Percentiles rank a stretch among this genome's conserved stretches.
These are phyloP conservation scores for Balamuthia mandrillaris DNA, from an alignment of 208 protist genomes.

Conservation along the genomic window DNA sequence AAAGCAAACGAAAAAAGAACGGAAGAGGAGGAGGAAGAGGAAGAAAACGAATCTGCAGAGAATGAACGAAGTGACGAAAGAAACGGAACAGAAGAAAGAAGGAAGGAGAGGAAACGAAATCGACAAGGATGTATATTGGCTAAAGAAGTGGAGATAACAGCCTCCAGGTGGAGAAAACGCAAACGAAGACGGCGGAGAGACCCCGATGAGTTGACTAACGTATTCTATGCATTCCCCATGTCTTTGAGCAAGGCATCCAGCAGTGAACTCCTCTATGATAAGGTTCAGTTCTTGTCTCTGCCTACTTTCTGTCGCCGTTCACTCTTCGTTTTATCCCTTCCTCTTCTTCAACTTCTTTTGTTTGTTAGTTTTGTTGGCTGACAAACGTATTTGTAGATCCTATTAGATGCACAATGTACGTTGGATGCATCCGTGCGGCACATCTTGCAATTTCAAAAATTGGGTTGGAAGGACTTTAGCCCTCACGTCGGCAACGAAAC, in stretches of 20 bases:
- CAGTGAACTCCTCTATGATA: constrained; percentile 12
- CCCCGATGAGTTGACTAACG: not conserved
- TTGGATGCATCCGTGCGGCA: constrained; percentile 56
- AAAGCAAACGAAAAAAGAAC: not conserved
- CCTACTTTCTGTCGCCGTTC: not conserved
- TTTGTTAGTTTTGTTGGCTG: too few species aligned
- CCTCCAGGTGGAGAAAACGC: constrained; percentile 1
- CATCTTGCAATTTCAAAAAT: constrained; percentile 44
- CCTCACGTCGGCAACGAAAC: constrained; percentile 23
- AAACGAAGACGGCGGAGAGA: not conserved
- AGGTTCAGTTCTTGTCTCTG: not conserved
- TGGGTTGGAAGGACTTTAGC: constrained; percentile 40
- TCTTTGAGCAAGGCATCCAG: not conserved
- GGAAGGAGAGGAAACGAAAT: not conserved
- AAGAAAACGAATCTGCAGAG: not conserved
- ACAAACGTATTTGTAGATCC: constrained; percentile 37
- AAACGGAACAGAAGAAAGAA: not conserved
- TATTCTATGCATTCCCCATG: constrained; percentile 4
- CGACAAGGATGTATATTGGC: not conserved
- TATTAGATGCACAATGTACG: constrained; percentile 64
- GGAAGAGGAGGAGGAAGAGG: not conserved
- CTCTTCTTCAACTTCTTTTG: not conserved
- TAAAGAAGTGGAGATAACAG: not conserved
- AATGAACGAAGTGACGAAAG: constrained; percentile 1
- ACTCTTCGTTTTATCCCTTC: not conserved